Evolutionary conservation across 345 rosid genomes (phyloP).

Genomic region (Brassica nigra): DNA sequence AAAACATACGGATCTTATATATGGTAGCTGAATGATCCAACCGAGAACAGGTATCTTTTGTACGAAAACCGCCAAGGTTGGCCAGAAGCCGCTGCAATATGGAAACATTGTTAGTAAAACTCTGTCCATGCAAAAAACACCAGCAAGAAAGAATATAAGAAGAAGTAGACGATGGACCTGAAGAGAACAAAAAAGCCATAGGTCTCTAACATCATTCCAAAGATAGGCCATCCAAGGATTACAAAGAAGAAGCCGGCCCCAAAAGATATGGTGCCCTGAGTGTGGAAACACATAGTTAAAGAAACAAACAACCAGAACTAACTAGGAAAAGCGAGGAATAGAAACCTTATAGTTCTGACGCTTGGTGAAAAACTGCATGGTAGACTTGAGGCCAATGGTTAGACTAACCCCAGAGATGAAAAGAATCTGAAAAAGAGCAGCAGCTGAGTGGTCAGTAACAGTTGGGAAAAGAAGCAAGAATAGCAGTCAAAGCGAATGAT

Average conservation of each 20-base stretch:
- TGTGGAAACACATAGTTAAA: not conserved
- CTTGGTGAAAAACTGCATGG: slow-evolving; percentile 95
- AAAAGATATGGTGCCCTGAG: slow-evolving; percentile 93
- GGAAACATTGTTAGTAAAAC: not conserved
- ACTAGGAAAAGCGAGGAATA: not conserved
- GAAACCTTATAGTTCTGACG: slow-evolving; percentile 89
- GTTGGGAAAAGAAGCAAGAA: not conserved
- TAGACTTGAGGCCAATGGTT: slow-evolving; percentile 89
- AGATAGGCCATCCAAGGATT: slow-evolving; percentile 90
- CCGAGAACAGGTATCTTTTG: slow-evolving; percentile 96
- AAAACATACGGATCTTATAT: slow-evolving; percentile 70
- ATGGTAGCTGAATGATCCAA: slow-evolving; percentile 89
- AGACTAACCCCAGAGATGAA: slow-evolving; percentile 92
- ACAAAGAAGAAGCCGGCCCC: slow-evolving; percentile 88
- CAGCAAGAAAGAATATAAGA: not conserved
- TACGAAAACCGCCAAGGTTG: slow-evolving; percentile 82
- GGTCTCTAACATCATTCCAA: slow-evolving; percentile 90
- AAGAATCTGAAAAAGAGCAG: slow-evolving; percentile 61
- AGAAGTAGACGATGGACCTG: slow-evolving; percentile 52
- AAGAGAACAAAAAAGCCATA: slow-evolving; percentile 92
- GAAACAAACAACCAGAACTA: not conserved
- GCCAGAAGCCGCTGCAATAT: slow-evolving; percentile 95
- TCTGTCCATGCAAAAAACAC: not conserved
- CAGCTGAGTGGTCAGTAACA: not conserved
- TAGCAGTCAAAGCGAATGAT: not conserved